These are phyloP conservation scores for Aspergillus cristatus DNA, from an alignment of 495 filamentous ascomycete genomes.

Conservation along the genomic window DNA sequence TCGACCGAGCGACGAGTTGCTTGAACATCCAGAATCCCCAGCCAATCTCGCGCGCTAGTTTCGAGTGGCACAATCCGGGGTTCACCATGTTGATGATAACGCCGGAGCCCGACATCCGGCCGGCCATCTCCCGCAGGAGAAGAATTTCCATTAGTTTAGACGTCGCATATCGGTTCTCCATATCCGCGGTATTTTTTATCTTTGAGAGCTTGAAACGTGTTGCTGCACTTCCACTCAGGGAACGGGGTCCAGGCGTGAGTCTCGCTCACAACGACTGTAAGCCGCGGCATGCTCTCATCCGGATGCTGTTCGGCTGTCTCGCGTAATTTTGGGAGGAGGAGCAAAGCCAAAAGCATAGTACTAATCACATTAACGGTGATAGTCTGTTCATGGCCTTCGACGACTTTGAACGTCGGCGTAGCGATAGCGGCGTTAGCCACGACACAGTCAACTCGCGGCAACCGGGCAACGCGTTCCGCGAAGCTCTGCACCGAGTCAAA, in stretches of 20 bases:
- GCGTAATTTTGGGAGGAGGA: slow-evolving; percentile 34
- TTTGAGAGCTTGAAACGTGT: slow-evolving; percentile 26
- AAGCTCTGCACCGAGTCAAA: slow-evolving; percentile 31
- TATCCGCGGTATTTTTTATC: slow-evolving; percentile 17
- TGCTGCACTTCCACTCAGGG: slow-evolving; percentile 18
- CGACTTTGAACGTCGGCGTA: slow-evolving; percentile 10
- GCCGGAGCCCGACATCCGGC: slow-evolving; percentile 12
- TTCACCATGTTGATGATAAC: slow-evolving; percentile 47
- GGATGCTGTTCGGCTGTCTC: slow-evolving; percentile 18
- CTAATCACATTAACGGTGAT: slow-evolving; percentile 48
- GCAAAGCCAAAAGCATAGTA: slow-evolving; percentile 35
- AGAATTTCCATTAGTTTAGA: slow-evolving; percentile 47
- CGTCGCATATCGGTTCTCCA: slow-evolving; percentile 31
- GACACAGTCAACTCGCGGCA: slow-evolving; percentile 31
- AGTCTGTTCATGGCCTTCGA: slow-evolving; percentile 35
- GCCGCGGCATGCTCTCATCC: slow-evolving; percentile 8
- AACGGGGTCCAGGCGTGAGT: slow-evolving; percentile 27
- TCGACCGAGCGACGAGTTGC: slow-evolving; percentile 26
- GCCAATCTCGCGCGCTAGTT: slow-evolving; percentile 25
- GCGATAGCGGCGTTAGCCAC: slow-evolving; percentile 39
- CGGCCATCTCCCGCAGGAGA: slow-evolving; percentile 36
- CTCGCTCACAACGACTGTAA: slow-evolving; percentile 32
- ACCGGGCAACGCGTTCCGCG: slow-evolving; percentile 20
- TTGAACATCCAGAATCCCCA: slow-evolving; percentile 10
- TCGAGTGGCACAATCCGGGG: slow-evolving; percentile 43